Conservation (phyloP, 345 rosid genomes). For the Eucalyptus tenuipes region DNA sequence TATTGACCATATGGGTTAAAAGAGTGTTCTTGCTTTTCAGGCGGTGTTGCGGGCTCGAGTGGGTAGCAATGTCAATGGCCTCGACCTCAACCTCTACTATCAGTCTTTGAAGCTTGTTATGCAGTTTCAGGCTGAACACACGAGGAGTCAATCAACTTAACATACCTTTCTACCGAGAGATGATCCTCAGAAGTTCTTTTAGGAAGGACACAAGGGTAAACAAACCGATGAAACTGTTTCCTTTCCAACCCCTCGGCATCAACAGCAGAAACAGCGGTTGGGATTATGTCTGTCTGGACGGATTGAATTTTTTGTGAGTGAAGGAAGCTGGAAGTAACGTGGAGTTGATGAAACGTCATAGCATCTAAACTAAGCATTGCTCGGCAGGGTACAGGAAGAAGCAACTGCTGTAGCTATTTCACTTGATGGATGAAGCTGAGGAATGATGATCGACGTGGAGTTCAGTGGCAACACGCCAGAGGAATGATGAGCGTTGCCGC, state of each 20-base stretch:
- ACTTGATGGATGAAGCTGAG: too few relatives aligned
- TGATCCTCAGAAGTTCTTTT: neutral
- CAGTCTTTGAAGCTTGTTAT: slow-evolving; percentile 49
- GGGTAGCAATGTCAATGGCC: slow-evolving; percentile 75
- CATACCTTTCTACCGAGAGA: neutral
- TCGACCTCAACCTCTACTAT: slow-evolving; percentile 56
- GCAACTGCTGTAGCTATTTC: too few relatives aligned
- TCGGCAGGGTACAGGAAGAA: too few relatives aligned
- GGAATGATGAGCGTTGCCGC: slow-evolving; percentile 27
- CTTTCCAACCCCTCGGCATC: neutral
- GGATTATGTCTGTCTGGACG: neutral
- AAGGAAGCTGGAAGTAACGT: neutral
- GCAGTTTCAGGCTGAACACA: slow-evolving; percentile 38
- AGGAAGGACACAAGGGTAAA: neutral
- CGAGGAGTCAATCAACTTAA: neutral
- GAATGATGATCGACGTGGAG: too few relatives aligned
- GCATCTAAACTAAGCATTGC: too few relatives aligned
- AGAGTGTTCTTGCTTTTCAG: slow-evolving; percentile 15
- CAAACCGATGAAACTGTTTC: neutral
- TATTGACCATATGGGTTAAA: neutral
- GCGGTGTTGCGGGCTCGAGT: slow-evolving; percentile 59
- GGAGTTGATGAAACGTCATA: neutral
- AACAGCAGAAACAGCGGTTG: neutral
- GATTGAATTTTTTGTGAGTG: neutral
- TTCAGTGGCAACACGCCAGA: accelerated